Percentiles rank a stretch among this genome's conserved stretches.
Evolutionary conservation across 1,284 basidiomycete genomes (phyloP).

Genomic region (Stereum hirsutum): DNA sequence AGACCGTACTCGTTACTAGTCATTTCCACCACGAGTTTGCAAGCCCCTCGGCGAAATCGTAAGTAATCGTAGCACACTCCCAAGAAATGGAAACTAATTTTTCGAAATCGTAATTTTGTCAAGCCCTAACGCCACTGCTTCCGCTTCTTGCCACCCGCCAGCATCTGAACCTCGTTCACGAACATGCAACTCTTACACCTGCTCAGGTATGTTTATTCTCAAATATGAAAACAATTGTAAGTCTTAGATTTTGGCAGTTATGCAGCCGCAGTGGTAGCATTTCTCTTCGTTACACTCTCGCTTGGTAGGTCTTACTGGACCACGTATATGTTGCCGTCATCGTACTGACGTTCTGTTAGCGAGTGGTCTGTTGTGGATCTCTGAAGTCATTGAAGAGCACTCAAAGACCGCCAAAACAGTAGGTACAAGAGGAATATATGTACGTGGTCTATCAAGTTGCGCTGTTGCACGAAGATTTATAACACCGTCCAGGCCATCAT

Average conservation of each 20-base stretch:
- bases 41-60: too few species aligned
- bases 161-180: background rate
- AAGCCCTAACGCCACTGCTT: too few species aligned
- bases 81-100: too few species aligned
- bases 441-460: constrained; percentile 30
- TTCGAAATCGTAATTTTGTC: too few species aligned
- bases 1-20: too few species aligned
- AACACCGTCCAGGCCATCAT: constrained; percentile 59
- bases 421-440: constrained; percentile 80
- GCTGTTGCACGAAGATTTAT: constrained; percentile 2
- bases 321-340: background rate
- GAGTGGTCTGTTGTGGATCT: constrained; percentile 86
- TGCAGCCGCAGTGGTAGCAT: constrained; percentile 24
- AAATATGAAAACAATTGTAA: too few species aligned
- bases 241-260: constrained; percentile 15
- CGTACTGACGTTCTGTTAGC: constrained; percentile 35
- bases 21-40: too few species aligned
- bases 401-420: constrained; percentile 69
- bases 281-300: constrained; percentile 26
- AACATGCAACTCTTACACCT: constrained; percentile 15
- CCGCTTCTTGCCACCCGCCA: too few species aligned
- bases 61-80: too few species aligned
- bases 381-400: constrained; percentile 92
- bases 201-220: constrained; percentile 13
- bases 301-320: constrained; percentile 18